Evolutionary conservation across 1,284 basidiomycete genomes (phyloP).

Genomic region (Thecaphora thlaspeos): DNA sequence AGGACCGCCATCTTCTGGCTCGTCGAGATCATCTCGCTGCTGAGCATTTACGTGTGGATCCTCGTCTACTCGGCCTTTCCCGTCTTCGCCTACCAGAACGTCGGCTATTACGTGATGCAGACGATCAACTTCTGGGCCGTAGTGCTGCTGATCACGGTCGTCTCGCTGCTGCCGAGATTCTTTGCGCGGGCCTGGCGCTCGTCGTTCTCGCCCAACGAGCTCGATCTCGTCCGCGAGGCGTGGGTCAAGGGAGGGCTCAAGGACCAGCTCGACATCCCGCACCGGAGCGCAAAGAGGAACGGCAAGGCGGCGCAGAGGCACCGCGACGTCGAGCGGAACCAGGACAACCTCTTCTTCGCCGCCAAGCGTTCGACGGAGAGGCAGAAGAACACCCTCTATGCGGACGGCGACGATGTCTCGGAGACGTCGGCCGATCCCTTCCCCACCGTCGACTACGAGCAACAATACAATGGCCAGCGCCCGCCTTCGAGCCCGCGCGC

Average conservation of each 20-base stretch:
- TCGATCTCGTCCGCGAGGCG: slow-evolving; percentile 46
- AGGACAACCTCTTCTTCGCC: slow-evolving; percentile 15
- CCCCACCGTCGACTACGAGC: slow-evolving; percentile 20
- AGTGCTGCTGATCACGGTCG: slow-evolving; percentile 39
- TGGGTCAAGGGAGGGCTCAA: slow-evolving; percentile 50
- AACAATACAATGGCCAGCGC: slow-evolving; percentile 7
- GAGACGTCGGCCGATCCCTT: slow-evolving; percentile 40
- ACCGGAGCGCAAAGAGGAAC: slow-evolving; percentile 14
- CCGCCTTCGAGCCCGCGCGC: background rate
- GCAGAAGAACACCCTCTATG: slow-evolving; percentile 12
- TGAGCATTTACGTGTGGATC: slow-evolving; percentile 46
- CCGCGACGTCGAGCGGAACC: slow-evolving; percentile 27
- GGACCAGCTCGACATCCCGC: slow-evolving; percentile 36
- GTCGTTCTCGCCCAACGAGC: slow-evolving; percentile 44
- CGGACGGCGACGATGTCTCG: slow-evolving; percentile 34
- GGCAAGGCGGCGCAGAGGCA: background rate
- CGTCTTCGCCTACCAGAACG: slow-evolving; percentile 29
- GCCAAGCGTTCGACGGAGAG: slow-evolving; percentile 24
- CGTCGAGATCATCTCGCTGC: slow-evolving; percentile 42
- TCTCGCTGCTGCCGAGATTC: slow-evolving; percentile 48
- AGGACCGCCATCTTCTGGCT: slow-evolving; percentile 41
- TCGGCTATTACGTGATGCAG: slow-evolving; percentile 39
- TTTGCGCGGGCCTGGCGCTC: slow-evolving; percentile 37
- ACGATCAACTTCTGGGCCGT: slow-evolving; percentile 48
- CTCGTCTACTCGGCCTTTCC: slow-evolving; percentile 45